A percentile compares a stretch with the other conserved stretches of the same genome.
These are phyloP conservation scores for Inga oerstediana DNA, from an alignment of 306 rosid genomes.

Conservation along the genomic window DNA sequence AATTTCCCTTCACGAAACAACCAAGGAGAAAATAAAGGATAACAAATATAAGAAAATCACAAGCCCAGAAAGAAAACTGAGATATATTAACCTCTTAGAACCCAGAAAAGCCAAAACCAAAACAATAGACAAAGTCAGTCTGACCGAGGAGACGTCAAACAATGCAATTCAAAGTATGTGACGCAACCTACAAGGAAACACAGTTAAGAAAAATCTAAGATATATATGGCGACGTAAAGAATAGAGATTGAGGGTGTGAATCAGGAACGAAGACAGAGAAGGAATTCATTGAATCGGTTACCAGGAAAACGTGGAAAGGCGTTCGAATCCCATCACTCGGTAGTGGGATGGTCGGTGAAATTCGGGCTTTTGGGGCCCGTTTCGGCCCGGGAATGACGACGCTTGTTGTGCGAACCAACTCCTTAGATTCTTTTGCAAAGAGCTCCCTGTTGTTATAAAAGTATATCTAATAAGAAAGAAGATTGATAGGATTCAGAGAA, in stretches of 20 bases:
- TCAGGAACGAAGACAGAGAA: neutral
- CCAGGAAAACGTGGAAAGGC: slow-evolving; percentile 11
- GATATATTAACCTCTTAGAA: neutral
- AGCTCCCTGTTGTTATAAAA: neutral
- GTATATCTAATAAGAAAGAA: no score
- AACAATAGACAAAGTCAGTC: slow-evolving; percentile 3
- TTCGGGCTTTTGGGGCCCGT: slow-evolving; percentile 3
- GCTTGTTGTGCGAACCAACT: slow-evolving; percentile 1
- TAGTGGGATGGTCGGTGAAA: slow-evolving; percentile 2
- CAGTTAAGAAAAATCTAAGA: neutral
- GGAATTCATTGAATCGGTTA: slow-evolving; percentile 8
- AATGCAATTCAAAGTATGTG: slow-evolving; percentile 24
- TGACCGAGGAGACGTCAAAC: neutral
- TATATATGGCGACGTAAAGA: neutral
- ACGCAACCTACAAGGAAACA: neutral
- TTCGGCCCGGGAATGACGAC: no score
- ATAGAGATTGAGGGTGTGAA: slow-evolving; percentile 13
- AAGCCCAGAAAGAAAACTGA: neutral
- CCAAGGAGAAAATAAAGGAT: neutral
- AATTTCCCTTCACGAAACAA: slow-evolving; percentile 29
- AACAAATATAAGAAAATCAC: no score
- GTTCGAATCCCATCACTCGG: neutral
- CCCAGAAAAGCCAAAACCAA: slow-evolving; percentile 26
- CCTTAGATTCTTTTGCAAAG: slow-evolving; percentile 4
- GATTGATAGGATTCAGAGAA: no score